Conservation (phyloP, 768 basidiomycete species). For the Boletus reticulatus region DNA sequence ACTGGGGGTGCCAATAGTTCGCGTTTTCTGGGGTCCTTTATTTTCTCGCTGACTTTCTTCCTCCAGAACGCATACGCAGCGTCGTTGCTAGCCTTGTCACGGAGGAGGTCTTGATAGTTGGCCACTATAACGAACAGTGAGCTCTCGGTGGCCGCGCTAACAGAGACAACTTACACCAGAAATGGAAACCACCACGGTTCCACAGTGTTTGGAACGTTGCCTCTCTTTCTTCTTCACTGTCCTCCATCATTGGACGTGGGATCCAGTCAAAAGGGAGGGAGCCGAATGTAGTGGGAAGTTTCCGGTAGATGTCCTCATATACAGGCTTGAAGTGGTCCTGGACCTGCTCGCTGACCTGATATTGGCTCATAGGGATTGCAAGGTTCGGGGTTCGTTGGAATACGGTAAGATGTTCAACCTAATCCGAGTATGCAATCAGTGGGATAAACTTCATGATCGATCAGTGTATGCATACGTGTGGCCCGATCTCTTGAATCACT, state of each 20-base stretch:
- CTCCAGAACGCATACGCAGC: slow-evolving; percentile 8
- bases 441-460: neutral
- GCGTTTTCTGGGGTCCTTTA: slow-evolving; percentile 2
- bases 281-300: neutral
- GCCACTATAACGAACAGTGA: neutral
- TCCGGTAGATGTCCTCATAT: slow-evolving; percentile 8
- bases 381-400: slow-evolving; percentile 21
- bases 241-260: slow-evolving; percentile 5
- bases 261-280: neutral
- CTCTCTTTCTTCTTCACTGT: slow-evolving; percentile 9
- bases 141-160: neutral
- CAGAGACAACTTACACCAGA: slow-evolving; percentile 4
- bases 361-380: slow-evolving; percentile 10
- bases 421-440: neutral
- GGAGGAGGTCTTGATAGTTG: slow-evolving; percentile 6
- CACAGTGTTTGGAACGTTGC: slow-evolving; percentile 6
- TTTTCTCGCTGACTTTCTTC: neutral
- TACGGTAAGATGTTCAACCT: slow-evolving; percentile 7
- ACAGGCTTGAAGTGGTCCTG: slow-evolving; percentile 11
- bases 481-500: slow-evolving; percentile 12
- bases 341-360: slow-evolving; percentile 2
- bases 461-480: neutral
- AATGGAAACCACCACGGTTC: slow-evolving; percentile 7
- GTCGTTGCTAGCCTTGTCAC: neutral
- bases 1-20: neutral